Evolutionary conservation across 208 protist genomes (phyloP), one percentile per base, ranked within the genome.

Genomic region (Crithidia thermophila): DNA sequence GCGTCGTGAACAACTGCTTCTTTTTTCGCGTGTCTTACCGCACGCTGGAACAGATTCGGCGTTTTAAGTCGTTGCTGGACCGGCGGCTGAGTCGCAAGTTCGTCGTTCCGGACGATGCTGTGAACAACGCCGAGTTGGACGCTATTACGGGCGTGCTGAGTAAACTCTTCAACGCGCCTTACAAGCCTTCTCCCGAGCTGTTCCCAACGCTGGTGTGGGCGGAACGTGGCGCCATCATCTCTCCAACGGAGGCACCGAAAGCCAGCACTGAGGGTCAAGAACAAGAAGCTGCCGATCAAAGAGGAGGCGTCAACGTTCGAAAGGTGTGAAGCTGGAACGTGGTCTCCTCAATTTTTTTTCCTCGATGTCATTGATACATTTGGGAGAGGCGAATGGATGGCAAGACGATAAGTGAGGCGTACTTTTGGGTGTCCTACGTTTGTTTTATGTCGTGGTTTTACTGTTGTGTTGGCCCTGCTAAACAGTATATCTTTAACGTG

Each of bases 1-100:
- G 50, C 25, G 59, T 85, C 6, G 55, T 95, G 18, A 81, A 93
- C 52, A 75, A 76, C 14, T 97, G 91, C 88, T 77, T 97, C n/a
- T 73, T 82, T 43, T 88, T 94, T 34, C 91, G 84, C 50, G 60
- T 72, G 5, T 74, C 72, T 2, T 79, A 72, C 59, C 61, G 55
- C 14, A 88, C 77, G 11, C 28, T 97, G 21, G 77, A 89, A 43
- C 65, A 74, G n/a, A 59, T 94, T 23, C 56, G 80, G n/a, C 82
- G 77, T 33, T 83, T 97, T 46, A 84, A 83, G 59, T 42, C 45
- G 39, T 68, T 82, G 8, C 33, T 97, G 20, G 68, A 84, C 42
- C 46, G 58, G 40, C 82, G 77, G 10, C 69, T 96, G n/a, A 59
- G 45, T 23, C 77, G 79, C 18, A 90, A 91, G 52, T 93, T 87